A percentile compares a stretch with the other conserved stretches of the same genome.
Evolutionary conservation across 1,139 yeast species (phyloP).

Genomic region (Lipomyces yarrowii): DNA sequence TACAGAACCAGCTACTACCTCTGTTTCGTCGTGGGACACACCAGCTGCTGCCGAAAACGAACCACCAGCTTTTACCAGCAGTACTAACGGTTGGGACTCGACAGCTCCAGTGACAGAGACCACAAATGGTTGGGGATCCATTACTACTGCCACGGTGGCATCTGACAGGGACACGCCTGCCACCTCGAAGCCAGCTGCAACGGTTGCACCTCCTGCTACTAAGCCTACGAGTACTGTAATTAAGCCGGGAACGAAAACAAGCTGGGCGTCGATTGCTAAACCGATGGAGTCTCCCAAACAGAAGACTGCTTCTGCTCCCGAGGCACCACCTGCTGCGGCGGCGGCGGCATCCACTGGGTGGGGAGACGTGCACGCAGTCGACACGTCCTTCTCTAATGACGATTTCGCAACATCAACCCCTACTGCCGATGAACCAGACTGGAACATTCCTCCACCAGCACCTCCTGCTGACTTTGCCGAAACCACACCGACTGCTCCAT

Average conservation of each 20-base stretch:
- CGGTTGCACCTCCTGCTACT: slow-evolving; percentile 32
- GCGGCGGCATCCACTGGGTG: slow-evolving; percentile 14
- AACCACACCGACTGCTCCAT: slow-evolving; percentile 14
- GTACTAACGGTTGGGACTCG: slow-evolving; percentile 16
- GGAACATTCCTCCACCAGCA: slow-evolving; percentile 33
- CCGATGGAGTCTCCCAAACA: slow-evolving; percentile 36
- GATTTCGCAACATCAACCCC: slow-evolving; percentile 1
- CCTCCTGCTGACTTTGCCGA: slow-evolving; percentile 34
- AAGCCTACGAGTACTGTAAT: slow-evolving; percentile 23
- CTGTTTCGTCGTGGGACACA: slow-evolving; percentile 33
- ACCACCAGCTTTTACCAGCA: background rate
- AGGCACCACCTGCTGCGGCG: slow-evolving; percentile 34
- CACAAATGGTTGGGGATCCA: slow-evolving; percentile 35
- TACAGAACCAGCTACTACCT: slow-evolving; percentile 34
- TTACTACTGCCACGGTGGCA: slow-evolving; percentile 21
- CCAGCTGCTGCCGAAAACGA: slow-evolving; percentile 9
- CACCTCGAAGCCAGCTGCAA: slow-evolving; percentile 9
- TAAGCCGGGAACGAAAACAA: slow-evolving; percentile 40
- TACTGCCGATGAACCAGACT: slow-evolving; percentile 9
- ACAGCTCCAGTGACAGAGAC: slow-evolving; percentile 35
- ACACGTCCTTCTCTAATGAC: slow-evolving; percentile 4
- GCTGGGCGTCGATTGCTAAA: slow-evolving; percentile 37
- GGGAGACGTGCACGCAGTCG: background rate
- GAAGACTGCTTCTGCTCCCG: slow-evolving; percentile 35
- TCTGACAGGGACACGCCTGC: slow-evolving; percentile 4